These are phyloP conservation scores for Sphagnum contortum DNA, from an alignment of 225 moss, liverwort and hornwort species.

Conservation along the genomic window DNA sequence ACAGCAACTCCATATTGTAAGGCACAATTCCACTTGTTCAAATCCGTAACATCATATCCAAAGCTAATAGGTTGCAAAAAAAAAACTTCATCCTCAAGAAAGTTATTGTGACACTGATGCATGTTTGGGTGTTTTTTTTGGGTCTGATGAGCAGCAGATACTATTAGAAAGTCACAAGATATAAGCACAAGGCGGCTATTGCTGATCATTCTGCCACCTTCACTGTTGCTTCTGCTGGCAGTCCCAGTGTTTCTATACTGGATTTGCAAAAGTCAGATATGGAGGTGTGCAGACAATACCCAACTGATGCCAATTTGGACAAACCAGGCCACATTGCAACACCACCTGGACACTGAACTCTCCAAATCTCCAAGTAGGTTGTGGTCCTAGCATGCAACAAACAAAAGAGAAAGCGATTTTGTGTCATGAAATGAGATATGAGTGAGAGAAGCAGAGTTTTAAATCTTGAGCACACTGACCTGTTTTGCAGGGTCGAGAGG, in stretches of 20 bases:
- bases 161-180: conserved; percentile 1
- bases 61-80: too few species aligned
- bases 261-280: conserved; percentile 2
- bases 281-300: neutral
- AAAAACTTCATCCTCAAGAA: too few species aligned
- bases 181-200: conserved; percentile 12
- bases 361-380: conserved; percentile 13
- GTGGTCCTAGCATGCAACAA: neutral
- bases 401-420: neutral
- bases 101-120: too few species aligned
- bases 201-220: conserved; percentile 8
- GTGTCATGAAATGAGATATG: neutral
- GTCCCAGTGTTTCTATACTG: conserved; percentile 5
- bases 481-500: neutral
- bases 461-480: too few species aligned
- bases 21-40: too few species aligned
- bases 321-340: conserved; percentile 26
- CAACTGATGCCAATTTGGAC: conserved; percentile 32
- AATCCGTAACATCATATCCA: too few species aligned
- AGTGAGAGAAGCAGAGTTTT: too few species aligned
- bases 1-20: too few species aligned
- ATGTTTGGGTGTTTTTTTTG: neutral
- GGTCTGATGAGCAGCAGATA: neutral
- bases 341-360: conserved; percentile 2
- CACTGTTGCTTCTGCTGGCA: conserved; percentile 1